phyloP scores from a whole-genome alignment of 2,329 filamentous ascomycete genomes.

The Ophiostoma ulmi region DNA sequence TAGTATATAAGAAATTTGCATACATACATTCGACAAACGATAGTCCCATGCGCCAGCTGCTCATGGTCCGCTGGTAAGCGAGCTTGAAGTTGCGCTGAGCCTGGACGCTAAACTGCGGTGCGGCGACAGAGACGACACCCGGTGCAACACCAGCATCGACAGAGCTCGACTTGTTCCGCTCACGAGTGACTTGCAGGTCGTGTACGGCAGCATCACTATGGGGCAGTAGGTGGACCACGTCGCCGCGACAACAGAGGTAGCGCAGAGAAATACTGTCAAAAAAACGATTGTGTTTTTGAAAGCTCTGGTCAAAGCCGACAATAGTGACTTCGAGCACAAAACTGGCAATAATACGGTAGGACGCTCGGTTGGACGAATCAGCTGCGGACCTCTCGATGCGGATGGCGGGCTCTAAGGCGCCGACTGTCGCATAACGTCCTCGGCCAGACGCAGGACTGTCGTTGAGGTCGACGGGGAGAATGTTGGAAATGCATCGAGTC shows the following conservation, averaged over 20 bases:
- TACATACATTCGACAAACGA: constrained; percentile 29
- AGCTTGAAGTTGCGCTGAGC: constrained; percentile 29
- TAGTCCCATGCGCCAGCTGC: constrained; percentile 30
- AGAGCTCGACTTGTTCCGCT: constrained; percentile 22
- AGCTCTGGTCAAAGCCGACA: constrained; percentile 25
- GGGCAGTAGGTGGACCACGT: constrained; percentile 27
- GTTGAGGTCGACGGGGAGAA: constrained; percentile 28
- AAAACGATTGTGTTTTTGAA: constrained; percentile 29
- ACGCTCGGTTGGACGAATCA: neutral
- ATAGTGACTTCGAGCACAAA: constrained; percentile 29
- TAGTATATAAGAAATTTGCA: neutral
- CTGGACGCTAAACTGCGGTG: constrained; percentile 29
- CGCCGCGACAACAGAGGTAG: constrained; percentile 28
- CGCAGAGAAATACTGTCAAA: constrained; percentile 29
- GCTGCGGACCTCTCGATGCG: constrained; percentile 27
- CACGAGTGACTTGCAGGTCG: constrained; percentile 26
- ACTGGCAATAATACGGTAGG: constrained; percentile 28
- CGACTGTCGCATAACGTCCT: constrained; percentile 28
- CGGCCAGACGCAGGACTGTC: constrained; percentile 29
- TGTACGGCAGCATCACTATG: constrained; percentile 26
- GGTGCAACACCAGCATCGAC: constrained; percentile 25
- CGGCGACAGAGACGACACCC: constrained; percentile 18
- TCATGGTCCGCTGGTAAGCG: constrained; percentile 29
- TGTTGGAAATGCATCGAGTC: constrained; percentile 26
- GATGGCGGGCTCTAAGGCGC: constrained; percentile 29